Conservation (phyloP, 2,329 filamentous ascomycete genomes). For the Pseudogymnoascus sp. region DNA sequence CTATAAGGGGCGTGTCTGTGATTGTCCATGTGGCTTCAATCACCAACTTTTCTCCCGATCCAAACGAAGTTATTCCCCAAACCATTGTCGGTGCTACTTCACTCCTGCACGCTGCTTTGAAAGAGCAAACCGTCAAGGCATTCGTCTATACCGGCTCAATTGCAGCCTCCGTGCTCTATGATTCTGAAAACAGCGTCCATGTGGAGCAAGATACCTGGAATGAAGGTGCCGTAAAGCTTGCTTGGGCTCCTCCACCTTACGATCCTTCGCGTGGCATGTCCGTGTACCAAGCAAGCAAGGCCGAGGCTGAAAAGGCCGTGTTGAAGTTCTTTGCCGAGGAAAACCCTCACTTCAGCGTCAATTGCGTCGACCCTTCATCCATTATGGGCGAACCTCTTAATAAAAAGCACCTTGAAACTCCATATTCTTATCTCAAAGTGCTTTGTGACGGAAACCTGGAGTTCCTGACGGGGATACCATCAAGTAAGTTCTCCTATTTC, state of each 20-base stretch:
- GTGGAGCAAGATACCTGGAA: constrained; percentile 27
- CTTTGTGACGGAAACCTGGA: background rate
- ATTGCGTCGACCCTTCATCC: constrained; percentile 15
- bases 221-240: constrained; percentile 23
- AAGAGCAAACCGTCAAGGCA: constrained; percentile 32
- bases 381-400: constrained; percentile 18
- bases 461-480: background rate
- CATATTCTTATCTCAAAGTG: background rate
- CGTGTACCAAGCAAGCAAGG: constrained; percentile 28
- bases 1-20: constrained; percentile 33
- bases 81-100: constrained; percentile 30
- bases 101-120: constrained; percentile 34
- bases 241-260: constrained; percentile 27
- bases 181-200: background rate
- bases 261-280: background rate
- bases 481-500: background rate
- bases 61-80: constrained; percentile 35
- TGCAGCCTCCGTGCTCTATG: constrained; percentile 11
- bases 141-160: constrained; percentile 25
- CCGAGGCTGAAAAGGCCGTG: constrained; percentile 25
- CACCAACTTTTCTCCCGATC: constrained; percentile 32
- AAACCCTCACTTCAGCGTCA: constrained; percentile 22
- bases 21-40: constrained; percentile 39
- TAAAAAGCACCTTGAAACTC: constrained; percentile 16
- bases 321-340: constrained; percentile 25